Evolutionary conservation across 1,284 basidiomycete genomes (phyloP).

Genomic region (Xerocomus nothofagi): DNA sequence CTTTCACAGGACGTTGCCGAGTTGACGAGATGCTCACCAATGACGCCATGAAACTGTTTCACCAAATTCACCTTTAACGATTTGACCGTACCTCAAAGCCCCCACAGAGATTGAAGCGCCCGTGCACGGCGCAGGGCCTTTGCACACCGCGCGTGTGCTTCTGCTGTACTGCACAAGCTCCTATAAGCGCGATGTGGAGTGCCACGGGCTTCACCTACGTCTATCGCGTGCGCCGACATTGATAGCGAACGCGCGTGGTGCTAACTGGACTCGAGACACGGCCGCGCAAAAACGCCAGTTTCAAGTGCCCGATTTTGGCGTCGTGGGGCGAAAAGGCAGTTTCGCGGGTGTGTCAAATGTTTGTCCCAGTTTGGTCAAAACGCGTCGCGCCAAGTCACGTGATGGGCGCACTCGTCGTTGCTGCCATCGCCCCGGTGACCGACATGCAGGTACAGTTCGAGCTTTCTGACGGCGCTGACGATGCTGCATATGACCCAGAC

Average conservation of each 20-base stretch:
- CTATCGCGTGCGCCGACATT: conserved; percentile 41
- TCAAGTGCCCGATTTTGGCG: background rate
- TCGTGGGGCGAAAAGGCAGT: background rate
- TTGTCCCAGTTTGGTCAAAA: conserved; percentile 26
- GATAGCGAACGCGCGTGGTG: background rate
- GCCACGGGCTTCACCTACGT: conserved; percentile 36
- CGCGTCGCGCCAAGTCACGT: conserved; percentile 34
- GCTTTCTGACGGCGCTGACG: conserved; percentile 13
- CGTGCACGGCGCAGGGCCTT: conserved; percentile 60
- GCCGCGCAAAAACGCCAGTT: background rate
- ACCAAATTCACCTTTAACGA: conserved; percentile 45
- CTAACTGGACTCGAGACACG: background rate
- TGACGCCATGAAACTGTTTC: conserved; percentile 72
- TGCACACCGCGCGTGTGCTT: conserved; percentile 65
- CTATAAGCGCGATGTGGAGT: conserved; percentile 5
- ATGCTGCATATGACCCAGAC: conserved; percentile 70
- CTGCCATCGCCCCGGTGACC: background rate
- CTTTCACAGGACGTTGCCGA: conserved; percentile 13
- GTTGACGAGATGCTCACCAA: conserved; percentile 47
- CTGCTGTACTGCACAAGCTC: conserved; percentile 59
- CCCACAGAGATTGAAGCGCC: conserved; percentile 54
- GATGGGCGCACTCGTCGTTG: conserved; percentile 8
- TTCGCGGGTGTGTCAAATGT: conserved; percentile 4
- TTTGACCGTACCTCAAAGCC: conserved; percentile 61
- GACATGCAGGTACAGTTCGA: conserved; percentile 16